phyloP scores from a whole-genome alignment of 228 moss, liverwort and hornwort genomes.

The Sphagnum fallax region DNA sequence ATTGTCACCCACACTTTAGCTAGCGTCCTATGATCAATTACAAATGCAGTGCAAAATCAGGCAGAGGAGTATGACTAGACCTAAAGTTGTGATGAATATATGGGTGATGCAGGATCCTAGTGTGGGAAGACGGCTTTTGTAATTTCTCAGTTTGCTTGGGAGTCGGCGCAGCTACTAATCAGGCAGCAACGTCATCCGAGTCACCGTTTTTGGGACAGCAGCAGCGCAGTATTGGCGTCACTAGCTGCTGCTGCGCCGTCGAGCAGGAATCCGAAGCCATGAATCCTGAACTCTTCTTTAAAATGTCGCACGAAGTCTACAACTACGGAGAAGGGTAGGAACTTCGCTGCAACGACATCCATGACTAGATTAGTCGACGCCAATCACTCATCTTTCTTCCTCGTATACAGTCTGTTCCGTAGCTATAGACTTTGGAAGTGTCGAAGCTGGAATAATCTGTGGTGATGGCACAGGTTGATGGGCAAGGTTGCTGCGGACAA shows the following conservation, averaged over 20 bases:
- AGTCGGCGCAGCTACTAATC: conserved; percentile 7
- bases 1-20: too few relatives aligned
- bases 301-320: conserved; percentile 96
- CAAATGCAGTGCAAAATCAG: too few relatives aligned
- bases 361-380: too few relatives aligned
- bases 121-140: conserved; percentile 94
- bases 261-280: conserved; percentile 42
- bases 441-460: too few relatives aligned
- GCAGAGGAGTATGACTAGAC: too few relatives aligned
- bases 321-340: conserved; percentile 92
- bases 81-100: neutral
- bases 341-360: neutral
- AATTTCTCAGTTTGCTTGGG: conserved; percentile 61
- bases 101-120: conserved; percentile 57
- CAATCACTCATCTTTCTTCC: too few relatives aligned
- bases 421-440: too few relatives aligned
- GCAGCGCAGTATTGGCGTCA: conserved; percentile 6
- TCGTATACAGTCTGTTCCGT: too few relatives aligned
- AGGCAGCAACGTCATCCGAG: conserved; percentile 1
- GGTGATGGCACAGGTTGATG: conserved; percentile 44
- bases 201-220: conserved; percentile 12
- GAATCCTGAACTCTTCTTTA: conserved; percentile 93
- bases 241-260: neutral
- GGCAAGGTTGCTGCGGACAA: conserved; percentile 91
- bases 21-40: too few relatives aligned